Evolutionary conservation across 148 eudicot species (phyloP), one percentile per base, ranked within the genome.

Genomic region (Persicaria tinctoria): DNA sequence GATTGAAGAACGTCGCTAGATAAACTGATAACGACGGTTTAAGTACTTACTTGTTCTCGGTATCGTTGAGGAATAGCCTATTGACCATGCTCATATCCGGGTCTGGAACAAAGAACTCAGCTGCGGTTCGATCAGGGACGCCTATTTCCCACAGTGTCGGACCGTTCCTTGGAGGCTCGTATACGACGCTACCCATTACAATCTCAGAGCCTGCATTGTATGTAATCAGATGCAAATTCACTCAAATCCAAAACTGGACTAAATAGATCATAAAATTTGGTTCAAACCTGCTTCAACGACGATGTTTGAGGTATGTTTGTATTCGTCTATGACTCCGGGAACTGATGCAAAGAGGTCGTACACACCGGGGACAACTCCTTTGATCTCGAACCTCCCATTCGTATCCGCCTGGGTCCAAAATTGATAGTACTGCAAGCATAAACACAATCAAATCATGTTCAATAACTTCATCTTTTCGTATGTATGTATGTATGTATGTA

Each of bases 341-440:
- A 84, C 85, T 83, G 85, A 84, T 62, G 89, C 89, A 76, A 83
- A 84, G 27, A 89, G 79, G 55, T 60, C 78, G 75, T 89, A 87
- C 5, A 18, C 82, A 23, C 83, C 90, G 18, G 72, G 66, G 48
- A 83, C 68, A 59, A 89, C 76, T 20, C 78, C 78, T 44, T 56
- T 81, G 14, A 87, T 89, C 8, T 54, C 75, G 75, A 89, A 89
- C 75, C 73, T 64, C 6, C 93, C 93, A 1, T 66, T 62, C 8
- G 75, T 62, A 77, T 87, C 84, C 6, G 89, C 77, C 76, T 79
- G 86, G 45, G 82, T 81, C 93, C 93, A 89, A 59, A 85, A 89
- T 51, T 89, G 93, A 80, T 87, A 89, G 23, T 86, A 90, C 92
- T 88, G 76, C 11, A 5, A 51, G 74, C 3, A 59, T 23, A 41